Evolutionary conservation across 805 yeast species (phyloP).

Genomic region (Wickerhamiella sorbophila): DNA sequence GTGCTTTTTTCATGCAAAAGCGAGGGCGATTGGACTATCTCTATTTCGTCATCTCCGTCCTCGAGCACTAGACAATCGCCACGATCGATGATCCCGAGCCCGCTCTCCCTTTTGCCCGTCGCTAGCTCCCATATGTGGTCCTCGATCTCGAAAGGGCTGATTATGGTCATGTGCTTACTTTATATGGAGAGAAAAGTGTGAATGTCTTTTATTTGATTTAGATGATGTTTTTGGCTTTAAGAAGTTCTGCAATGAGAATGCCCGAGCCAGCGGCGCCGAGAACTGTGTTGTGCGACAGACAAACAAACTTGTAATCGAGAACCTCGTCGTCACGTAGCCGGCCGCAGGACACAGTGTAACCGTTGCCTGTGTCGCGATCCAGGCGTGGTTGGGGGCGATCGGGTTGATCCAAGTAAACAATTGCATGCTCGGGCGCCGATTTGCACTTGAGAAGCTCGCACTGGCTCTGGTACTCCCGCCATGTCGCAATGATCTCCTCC

Average conservation of each 20-base stretch:
- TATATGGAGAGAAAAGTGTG: neutral
- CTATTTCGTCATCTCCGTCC: slow-evolving; percentile 4
- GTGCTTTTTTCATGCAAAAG: slow-evolving; percentile 14
- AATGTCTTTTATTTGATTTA: slow-evolving; percentile 23
- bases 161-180: neutral
- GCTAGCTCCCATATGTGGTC: slow-evolving; percentile 8
- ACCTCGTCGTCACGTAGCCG: slow-evolving; percentile 88
- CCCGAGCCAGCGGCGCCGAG: slow-evolving; percentile 99
- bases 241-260: slow-evolving; percentile 81
- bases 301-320: slow-evolving; percentile 89
- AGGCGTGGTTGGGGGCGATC: slow-evolving; percentile 97
- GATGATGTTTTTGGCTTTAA: slow-evolving; percentile 60
- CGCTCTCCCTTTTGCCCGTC: neutral
- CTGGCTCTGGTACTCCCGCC: slow-evolving; percentile 68
- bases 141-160: slow-evolving; percentile 3
- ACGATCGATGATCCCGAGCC: slow-evolving; percentile 10
- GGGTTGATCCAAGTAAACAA: slow-evolving; percentile 77
- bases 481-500: slow-evolving; percentile 57
- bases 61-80: slow-evolving; percentile 2
- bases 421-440: slow-evolving; percentile 86
- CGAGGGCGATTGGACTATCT: slow-evolving; percentile 11
- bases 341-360: slow-evolving; percentile 91
- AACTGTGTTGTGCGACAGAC: slow-evolving; percentile 91
- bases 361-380: slow-evolving; percentile 89
- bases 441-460: slow-evolving; percentile 67